Percentiles rank a stretch among this genome's conserved stretches.
phyloP scores from a whole-genome alignment of 257 asterid genomes.

The Euphrasia confusa region DNA sequence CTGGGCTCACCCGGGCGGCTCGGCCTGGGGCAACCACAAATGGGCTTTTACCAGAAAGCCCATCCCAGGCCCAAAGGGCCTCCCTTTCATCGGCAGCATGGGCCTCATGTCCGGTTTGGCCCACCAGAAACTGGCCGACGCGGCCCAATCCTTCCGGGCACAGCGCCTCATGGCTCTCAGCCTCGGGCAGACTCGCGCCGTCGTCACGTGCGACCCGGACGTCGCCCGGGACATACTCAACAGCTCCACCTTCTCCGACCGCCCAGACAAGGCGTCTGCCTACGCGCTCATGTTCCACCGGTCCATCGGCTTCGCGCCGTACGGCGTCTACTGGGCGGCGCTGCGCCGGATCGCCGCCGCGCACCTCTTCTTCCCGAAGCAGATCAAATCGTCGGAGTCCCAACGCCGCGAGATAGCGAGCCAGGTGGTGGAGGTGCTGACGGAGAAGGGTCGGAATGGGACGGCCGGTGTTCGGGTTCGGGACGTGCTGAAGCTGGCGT shows the following conservation, averaged over 20 bases:
- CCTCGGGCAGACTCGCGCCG: conserved; percentile 62
- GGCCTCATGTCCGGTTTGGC: conserved; percentile 66
- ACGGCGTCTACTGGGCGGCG: conserved; percentile 71
- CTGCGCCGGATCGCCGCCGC: conserved; percentile 54
- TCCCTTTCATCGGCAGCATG: conserved; percentile 77
- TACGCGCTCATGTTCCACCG: conserved; percentile 67
- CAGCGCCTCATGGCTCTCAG: conserved; percentile 72
- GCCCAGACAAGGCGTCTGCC: conserved; percentile 70
- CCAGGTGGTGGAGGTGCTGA: conserved; percentile 35
- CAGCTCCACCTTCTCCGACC: conserved; percentile 56
- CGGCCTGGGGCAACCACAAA: conserved; percentile 68
- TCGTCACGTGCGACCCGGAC: conserved; percentile 56
- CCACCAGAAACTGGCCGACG: conserved; percentile 64
- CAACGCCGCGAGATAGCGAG: conserved; percentile 44
- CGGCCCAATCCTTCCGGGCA: conserved; percentile 42
- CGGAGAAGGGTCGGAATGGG: background rate
- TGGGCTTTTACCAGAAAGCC: conserved; percentile 8
- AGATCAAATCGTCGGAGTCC: conserved; percentile 41
- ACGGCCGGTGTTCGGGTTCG: conserved; percentile 36
- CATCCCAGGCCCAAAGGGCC: conserved; percentile 72
- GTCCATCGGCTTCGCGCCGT: conserved; percentile 82
- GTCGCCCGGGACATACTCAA: conserved; percentile 56
- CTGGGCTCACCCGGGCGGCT: conserved; percentile 80
- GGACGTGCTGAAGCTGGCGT: conserved; percentile 53
- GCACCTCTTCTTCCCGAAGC: conserved; percentile 66